Evolutionary conservation across 257 asterid species (phyloP), one percentile per base, ranked within the genome.

Genomic region (Scutellaria minor): DNA sequence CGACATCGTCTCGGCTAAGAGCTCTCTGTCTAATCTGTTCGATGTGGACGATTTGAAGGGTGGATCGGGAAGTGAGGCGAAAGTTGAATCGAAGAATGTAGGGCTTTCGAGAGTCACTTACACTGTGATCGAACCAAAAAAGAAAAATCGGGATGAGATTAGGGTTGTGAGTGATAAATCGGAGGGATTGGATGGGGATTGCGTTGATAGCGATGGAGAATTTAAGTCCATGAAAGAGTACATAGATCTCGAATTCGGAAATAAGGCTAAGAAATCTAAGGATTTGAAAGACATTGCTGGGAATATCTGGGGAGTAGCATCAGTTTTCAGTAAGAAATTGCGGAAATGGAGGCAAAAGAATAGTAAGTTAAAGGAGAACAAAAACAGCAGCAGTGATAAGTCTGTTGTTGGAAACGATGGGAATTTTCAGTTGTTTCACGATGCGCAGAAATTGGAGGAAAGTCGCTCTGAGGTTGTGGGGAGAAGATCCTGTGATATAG

Each of bases 181-280:
- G 60, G 76, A 65, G 75, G 74, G 48, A 24, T 42, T 64, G 70
- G 62, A 72, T 68, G 63, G 12, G 40, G 82, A 61, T 55, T 74
- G 64, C 61, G 73, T 14, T 44, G 82, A 76, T 48, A 66, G 78
- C 11, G 85, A 79, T 44, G 87, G 58, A 7, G 98, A 88, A 20
- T 77, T 68, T n/a, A 95, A 83, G 88, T 86, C 99, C 2, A 92
- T 95, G 98, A 92, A 92, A 58, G 99, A 95, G 67, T 78, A 75
- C 77, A 92, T 95, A 79, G 98, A 95, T 87, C 92, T 95, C 39
- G 99, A 92, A 76, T 77, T 82, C 50, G 84, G 73, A 20, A 74
- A 45, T 9, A 90, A 85, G 87, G 71, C 41, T 41, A 83, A 85
- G 70, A 92, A 85, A 68, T 70, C 84, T 3, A 90, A 83, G 82